Evolutionary conservation across 2,329 filamentous ascomycete genomes (phyloP).

Genomic region (Orbilia javanica): DNA sequence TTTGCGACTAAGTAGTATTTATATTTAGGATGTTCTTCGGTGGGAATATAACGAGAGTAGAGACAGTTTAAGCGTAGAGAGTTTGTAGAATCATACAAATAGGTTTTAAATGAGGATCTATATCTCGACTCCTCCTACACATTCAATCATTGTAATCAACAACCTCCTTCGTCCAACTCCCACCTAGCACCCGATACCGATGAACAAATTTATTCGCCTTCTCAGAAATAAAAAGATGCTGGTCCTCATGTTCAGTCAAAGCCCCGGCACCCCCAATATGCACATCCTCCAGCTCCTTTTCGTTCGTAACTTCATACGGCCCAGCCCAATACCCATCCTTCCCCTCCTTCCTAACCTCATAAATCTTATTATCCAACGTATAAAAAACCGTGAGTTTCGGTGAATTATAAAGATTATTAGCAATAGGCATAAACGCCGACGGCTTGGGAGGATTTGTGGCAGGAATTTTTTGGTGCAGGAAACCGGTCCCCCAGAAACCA

Average conservation of each 20-base stretch:
- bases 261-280: neutral
- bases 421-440: neutral
- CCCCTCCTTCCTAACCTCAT: neutral
- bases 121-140: neutral
- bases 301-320: neutral
- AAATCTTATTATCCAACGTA: neutral
- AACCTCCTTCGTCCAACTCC: neutral
- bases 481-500: neutral
- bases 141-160: neutral
- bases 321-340: neutral
- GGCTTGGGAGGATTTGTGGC: neutral
- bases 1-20: neutral
- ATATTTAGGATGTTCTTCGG: neutral
- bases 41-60: neutral
- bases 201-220: neutral
- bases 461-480: neutral
- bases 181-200: neutral
- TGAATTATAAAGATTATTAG: neutral
- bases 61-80: neutral
- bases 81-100: too few species aligned
- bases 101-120: too few species aligned
- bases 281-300: neutral
- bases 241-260: neutral
- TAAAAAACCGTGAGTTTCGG: neutral
- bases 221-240: neutral